Evolutionary conservation across 768 basidiomycete genomes (phyloP), one percentile per base, ranked within the genome.

Genomic region (Pisolithus albus): DNA sequence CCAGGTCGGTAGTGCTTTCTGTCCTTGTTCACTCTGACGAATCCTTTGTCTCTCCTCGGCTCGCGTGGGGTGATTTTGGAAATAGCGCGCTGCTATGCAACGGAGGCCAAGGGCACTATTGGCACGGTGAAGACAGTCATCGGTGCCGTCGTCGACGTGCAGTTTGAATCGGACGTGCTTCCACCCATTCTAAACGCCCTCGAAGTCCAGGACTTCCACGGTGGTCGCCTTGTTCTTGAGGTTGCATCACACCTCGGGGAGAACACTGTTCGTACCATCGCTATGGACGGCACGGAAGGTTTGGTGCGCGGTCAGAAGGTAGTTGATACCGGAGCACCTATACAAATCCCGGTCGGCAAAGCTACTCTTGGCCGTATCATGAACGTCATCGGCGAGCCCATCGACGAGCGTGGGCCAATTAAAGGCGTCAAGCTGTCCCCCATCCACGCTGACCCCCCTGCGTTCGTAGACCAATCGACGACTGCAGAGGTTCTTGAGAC

Each of bases 201-300:
- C 61, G 96, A 99, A 76, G 94, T 99, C 51, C 87, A 92, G 71
- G 83, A 86, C 68, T 92, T 93, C 80, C 77, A 78, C 56, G 93
- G 93, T 67, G 92, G 92, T 71, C 91, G 93, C 70, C 89, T 99
- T 70, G 96, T 99, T 63, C 91, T 99, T 58, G 96, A 99, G 75
- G 96, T 99, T 64, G 90, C 96, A 57, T 92, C 93, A 55, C 96
- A 99, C 70, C 79, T 99, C 51, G 96, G 96, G 71, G 96, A 98
- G 78, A 98, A 98, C 82, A 89, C 93, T 23, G 93, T 96, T 71
- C 91, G 96, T 65, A 95, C 92, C 72, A 99, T 99, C 82, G 96
- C 96, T 65, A 99, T 99, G 96, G 96, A 97, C 68, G 94, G 95
- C 86, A 99, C 96, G 49, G 96, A 96, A 74, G 96, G 96, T 89